These are phyloP conservation scores for Byssothecium circinans DNA, from an alignment of 2,329 filamentous ascomycete genomes.

Conservation along the genomic window DNA sequence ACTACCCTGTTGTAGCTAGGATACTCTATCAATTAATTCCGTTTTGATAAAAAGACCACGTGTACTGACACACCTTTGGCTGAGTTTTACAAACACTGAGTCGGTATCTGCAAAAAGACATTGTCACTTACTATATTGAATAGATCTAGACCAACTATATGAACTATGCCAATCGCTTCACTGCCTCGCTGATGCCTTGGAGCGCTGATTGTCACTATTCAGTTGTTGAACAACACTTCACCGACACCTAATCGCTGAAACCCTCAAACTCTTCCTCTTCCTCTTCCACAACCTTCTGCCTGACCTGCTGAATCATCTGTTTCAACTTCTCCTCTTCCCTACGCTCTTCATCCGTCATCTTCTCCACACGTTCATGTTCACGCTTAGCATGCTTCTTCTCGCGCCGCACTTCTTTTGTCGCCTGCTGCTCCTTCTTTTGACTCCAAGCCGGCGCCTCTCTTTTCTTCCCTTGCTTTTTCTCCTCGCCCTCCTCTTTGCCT, in stretches of 20 bases:
- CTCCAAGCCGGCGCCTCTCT: slow-evolving; percentile 39
- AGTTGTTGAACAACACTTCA: neutral
- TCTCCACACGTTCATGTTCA: slow-evolving; percentile 22
- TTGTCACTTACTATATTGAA: too few relatives aligned
- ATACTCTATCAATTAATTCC: too few relatives aligned
- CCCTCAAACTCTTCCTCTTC: slow-evolving; percentile 39
- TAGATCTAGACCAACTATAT: too few relatives aligned
- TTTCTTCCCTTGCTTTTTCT: slow-evolving; percentile 27
- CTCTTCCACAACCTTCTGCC: slow-evolving; percentile 27
- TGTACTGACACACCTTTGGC: too few relatives aligned
- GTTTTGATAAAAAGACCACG: too few relatives aligned
- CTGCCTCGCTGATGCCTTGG: too few relatives aligned
- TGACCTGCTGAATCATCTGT: slow-evolving; percentile 29
- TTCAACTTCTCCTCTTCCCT: slow-evolving; percentile 27
- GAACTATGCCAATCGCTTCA: too few relatives aligned
- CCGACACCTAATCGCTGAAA: slow-evolving; percentile 32
- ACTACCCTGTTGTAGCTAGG: too few relatives aligned
- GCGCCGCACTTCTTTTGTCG: slow-evolving; percentile 32
- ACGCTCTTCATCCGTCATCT: slow-evolving; percentile 32
- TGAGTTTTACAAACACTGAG: too few relatives aligned
- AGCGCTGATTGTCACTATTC: too few relatives aligned
- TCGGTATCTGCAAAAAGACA: too few relatives aligned
- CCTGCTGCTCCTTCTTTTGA: slow-evolving; percentile 40
- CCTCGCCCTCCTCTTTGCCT: slow-evolving; percentile 25
- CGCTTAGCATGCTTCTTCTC: slow-evolving; percentile 39